phyloP scores from a whole-genome alignment of 345 rosid genomes.

The Syzygium aromaticum region DNA sequence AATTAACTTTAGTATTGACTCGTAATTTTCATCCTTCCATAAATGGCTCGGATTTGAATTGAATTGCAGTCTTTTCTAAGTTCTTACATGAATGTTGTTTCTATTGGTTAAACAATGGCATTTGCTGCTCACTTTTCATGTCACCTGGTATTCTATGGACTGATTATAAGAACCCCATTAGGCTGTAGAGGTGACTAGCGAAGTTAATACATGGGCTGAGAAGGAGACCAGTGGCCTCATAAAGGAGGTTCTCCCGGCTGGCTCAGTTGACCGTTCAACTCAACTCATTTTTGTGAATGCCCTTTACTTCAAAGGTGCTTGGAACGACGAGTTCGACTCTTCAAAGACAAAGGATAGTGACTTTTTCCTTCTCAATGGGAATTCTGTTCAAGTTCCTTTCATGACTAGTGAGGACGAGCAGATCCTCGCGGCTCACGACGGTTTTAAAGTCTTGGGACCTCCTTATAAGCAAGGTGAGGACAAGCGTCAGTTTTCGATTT shows the following conservation, averaged over 20 bases:
- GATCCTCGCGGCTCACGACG: constrained; percentile 26
- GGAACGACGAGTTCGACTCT: constrained; percentile 58
- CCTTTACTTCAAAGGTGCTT: constrained; percentile 74
- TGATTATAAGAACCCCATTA: constrained; percentile 10
- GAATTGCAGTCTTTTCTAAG: neutral
- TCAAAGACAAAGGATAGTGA: constrained; percentile 43
- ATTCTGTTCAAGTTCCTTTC: constrained; percentile 43
- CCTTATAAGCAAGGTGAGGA: constrained; percentile 73
- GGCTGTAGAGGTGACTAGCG: constrained; percentile 54
- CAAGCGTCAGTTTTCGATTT: constrained; percentile 58
- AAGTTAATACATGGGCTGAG: constrained; percentile 75
- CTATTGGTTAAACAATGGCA: neutral
- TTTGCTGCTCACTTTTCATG: neutral
- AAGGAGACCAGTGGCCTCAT: constrained; percentile 68
- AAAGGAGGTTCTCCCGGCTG: constrained; percentile 59
- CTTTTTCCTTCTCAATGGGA: constrained; percentile 54
- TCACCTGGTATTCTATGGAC: neutral
- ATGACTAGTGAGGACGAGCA: constrained; percentile 78
- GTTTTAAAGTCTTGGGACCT: constrained; percentile 67
- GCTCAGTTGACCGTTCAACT: constrained; percentile 42
- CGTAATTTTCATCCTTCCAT: neutral
- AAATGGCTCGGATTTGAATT: neutral
- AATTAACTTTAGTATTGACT: neutral
- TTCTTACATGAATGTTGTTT: neutral
- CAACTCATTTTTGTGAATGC: constrained; percentile 68